Conservation (phyloP, 2,329 filamentous ascomycete species). For the Leptographium wingfieldii region DNA sequence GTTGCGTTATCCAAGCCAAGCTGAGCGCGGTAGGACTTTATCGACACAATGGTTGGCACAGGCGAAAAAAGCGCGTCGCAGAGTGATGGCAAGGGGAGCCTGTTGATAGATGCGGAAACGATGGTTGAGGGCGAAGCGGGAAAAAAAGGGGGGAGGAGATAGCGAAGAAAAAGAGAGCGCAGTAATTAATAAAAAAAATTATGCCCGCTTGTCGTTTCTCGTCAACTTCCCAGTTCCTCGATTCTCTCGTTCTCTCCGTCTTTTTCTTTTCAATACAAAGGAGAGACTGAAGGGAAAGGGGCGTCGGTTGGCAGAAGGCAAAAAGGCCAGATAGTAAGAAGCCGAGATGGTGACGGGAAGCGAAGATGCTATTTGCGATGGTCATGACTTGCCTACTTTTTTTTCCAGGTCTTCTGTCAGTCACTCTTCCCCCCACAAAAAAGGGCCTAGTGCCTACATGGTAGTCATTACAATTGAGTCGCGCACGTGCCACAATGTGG, state of each 20-base stretch:
- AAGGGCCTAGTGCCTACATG: neutral
- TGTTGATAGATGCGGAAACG: neutral
- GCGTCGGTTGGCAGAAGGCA: neutral
- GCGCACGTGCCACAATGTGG: neutral
- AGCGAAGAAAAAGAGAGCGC: neutral
- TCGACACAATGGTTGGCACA: neutral
- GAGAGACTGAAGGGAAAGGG: neutral
- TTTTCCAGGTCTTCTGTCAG: neutral
- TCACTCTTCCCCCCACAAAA: slow-evolving; percentile 1
- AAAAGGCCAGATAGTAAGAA: neutral
- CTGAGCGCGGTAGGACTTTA: neutral
- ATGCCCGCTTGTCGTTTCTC: slow-evolving; percentile 2
- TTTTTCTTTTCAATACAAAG: neutral
- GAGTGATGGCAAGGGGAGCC: neutral
- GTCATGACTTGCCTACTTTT: neutral
- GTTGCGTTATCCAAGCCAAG: neutral
- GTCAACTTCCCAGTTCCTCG: neutral
- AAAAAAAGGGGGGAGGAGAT: neutral
- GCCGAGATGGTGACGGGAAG: neutral
- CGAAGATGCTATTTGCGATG: neutral
- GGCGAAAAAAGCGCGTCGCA: neutral
- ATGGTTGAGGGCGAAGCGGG: neutral
- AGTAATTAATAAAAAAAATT: neutral
- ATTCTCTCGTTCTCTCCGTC: neutral
- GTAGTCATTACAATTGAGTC: neutral